Conservation (phyloP, 2,329 filamentous ascomycete species). For the Cryphonectria carpinicola region DNA sequence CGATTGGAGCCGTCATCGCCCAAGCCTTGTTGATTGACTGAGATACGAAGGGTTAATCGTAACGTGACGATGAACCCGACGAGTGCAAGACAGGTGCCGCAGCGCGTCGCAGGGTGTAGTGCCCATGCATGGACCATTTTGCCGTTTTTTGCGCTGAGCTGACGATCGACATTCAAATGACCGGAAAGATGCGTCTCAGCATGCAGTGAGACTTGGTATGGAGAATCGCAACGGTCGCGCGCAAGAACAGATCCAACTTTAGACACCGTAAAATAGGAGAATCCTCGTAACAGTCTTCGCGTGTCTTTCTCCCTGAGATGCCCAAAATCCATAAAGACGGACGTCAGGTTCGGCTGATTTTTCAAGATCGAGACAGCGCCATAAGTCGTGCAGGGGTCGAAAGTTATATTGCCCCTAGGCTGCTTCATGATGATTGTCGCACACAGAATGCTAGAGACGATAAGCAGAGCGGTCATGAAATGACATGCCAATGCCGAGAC, state of each 20-base stretch:
- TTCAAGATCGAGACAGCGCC: background rate
- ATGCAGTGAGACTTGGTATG: background rate
- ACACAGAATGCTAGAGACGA: background rate
- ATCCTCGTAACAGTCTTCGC: background rate
- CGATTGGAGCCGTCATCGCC: background rate
- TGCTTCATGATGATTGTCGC: background rate
- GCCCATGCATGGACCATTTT: background rate
- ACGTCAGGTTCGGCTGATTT: background rate
- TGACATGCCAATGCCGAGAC: background rate
- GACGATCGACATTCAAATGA: background rate
- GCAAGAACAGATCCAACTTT: background rate
- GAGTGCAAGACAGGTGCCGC: background rate
- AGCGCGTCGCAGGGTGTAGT: background rate
- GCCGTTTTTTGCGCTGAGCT: background rate
- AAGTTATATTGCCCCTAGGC: background rate
- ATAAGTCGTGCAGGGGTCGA: background rate
- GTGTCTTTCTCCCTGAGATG: background rate
- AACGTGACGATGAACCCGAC: background rate
- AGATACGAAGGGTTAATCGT: background rate
- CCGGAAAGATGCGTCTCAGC: background rate
- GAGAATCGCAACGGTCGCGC: background rate
- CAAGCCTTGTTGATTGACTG: background rate
- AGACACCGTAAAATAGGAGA: background rate
- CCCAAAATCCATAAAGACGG: background rate
- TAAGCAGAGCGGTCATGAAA: background rate